A percentile compares a stretch with the other conserved stretches of the same genome.
phyloP scores from a whole-genome alignment of 2,329 filamentous ascomycete genomes.

The Cytospora mali region DNA sequence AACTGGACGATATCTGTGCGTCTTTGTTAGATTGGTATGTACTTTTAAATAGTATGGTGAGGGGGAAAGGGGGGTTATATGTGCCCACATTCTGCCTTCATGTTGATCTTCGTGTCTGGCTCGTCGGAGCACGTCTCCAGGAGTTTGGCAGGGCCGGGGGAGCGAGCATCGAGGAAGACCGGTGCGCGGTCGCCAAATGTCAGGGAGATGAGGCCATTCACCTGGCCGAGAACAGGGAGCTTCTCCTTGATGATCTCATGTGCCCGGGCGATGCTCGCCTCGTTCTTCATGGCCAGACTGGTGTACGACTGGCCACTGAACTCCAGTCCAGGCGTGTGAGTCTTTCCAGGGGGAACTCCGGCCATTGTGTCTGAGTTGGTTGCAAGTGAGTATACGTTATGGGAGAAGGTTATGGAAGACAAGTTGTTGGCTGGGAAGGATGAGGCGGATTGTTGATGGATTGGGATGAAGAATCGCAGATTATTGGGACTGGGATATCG shows the following conservation, averaged over 20 bases:
- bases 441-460: neutral
- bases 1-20: conserved; percentile 31
- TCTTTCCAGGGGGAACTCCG: conserved; percentile 31
- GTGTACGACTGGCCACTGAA: conserved; percentile 31
- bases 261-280: conserved; percentile 28
- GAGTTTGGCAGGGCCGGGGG: conserved; percentile 30
- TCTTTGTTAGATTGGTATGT: neutral
- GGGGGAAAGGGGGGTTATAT: neutral
- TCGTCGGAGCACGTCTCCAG: conserved; percentile 29
- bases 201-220: conserved; percentile 31
- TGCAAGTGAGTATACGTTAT: neutral
- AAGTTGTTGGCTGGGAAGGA: neutral
- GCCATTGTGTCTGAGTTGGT: conserved; percentile 26
- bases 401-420: neutral
- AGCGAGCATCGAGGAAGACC: conserved; percentile 34
- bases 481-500: neutral
- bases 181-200: conserved; percentile 30
- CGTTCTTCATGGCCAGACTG: conserved; percentile 25
- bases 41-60: neutral
- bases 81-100: conserved; percentile 31
- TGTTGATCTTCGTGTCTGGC: conserved; percentile 32
- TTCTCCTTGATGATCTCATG: conserved; percentile 32
- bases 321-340: conserved; percentile 31
- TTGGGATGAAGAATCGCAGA: neutral
- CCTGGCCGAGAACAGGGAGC: conserved; percentile 30